Evolutionary conservation across 164 flowering plant species (phyloP).

Genomic region (Santalum album): DNA sequence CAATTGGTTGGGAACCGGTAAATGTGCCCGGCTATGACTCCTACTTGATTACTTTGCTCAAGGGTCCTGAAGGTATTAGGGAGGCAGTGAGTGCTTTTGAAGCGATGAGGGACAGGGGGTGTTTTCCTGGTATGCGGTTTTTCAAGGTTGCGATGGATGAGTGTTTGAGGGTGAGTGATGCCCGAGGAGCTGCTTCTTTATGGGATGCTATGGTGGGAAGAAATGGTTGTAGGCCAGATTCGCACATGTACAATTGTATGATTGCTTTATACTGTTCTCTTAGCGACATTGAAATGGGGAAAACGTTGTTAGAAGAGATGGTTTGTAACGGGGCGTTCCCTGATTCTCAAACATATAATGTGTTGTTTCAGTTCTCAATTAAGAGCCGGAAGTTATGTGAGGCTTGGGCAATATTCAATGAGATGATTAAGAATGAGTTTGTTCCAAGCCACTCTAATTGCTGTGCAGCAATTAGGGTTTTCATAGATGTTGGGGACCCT

Average conservation of each 20-base stretch:
- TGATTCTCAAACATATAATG: conserved; percentile 41
- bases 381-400: conserved; percentile 34
- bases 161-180: conserved; percentile 24
- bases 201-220: conserved; percentile 46
- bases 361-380: conserved; percentile 32
- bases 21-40: conserved; percentile 69
- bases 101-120: conserved; percentile 33
- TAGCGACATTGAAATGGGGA: conserved; percentile 26
- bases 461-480: conserved; percentile 29
- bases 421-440: conserved; percentile 68
- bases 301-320: conserved; percentile 48
- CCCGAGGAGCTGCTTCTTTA: conserved; percentile 23
- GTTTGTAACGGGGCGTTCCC: conserved; percentile 51
- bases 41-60: conserved; percentile 44
- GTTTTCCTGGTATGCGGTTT: conserved; percentile 56
- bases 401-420: conserved; percentile 33
- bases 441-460: conserved; percentile 35
- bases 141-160: conserved; percentile 41
- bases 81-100: conserved; percentile 41
- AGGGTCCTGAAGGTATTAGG: conserved; percentile 33
- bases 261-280: conserved; percentile 37
- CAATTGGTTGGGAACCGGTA: conserved; percentile 56
- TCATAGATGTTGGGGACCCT: conserved; percentile 29
- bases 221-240: conserved; percentile 34
- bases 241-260: conserved; percentile 47